Base-by-base conservation (phyloP, 2,329 filamentous ascomycete genomes). In the Epichloe baconii region DNA sequence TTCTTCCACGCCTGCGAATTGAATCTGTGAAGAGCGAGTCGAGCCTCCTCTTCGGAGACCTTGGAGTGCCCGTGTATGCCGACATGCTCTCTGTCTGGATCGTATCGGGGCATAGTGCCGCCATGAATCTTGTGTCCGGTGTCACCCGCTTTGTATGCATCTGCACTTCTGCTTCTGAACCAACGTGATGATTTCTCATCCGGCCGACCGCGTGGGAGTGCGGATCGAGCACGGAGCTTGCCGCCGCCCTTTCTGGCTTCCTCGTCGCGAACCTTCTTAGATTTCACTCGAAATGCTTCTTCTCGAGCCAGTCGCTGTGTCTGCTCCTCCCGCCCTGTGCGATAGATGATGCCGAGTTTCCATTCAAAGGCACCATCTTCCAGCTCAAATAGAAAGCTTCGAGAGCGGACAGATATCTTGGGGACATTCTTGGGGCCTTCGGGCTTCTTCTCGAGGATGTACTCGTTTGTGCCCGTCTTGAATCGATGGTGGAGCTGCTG, bases 331-430 rank as follows among this genome's bases (percentile, higher is more conserved):
- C 91, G 76, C 0, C 94, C 93, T 44, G 88, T 81, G 35, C 91
- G 83, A 65, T 97, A 98, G 48, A 98, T 98, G 62, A 89, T 83
- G 15, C 90, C 88, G 10, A 98, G 73, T 64, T 96, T 97, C 87
- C 90, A 98, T 65, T 98, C 93, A 61, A 98, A 98, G 0, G 88
- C 85, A 47, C 93, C 91, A 64, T 98, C 93, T 68, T 98, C 93
- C 37, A 98, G 75, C 62, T 97, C 91, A 53, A 98, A 91, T 2
- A 95, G 70, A 23, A 98, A 74, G 5, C 86, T 86, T 59, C 86
- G 86, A 50, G 85, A 85, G 48, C 89, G 81, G 10, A 98, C 58
- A 0, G 89, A 91, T 21, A 98, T 73, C 62, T 87, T 91, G 1
- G 93, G 93, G 0, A 98, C 82, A 44, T 80, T 74, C 64, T 94